Conservation (phyloP, 352 stramenopile species). For the Pythium brachiatum region DNA sequence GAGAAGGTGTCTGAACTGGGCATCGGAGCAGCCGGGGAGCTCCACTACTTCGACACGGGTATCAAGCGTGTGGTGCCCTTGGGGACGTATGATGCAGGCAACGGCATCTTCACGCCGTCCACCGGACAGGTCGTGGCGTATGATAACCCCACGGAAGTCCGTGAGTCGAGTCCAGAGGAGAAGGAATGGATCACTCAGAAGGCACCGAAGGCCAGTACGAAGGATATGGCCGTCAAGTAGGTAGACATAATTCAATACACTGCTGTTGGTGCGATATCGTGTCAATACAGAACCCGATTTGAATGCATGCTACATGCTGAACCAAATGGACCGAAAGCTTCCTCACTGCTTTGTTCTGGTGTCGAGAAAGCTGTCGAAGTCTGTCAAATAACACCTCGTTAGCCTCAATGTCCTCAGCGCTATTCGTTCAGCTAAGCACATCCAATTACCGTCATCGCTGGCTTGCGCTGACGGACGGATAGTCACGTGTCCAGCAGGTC, state of each 20-base stretch:
- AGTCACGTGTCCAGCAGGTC: conserved; percentile 5
- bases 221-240: conserved; percentile 68
- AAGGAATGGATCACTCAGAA: conserved; percentile 55
- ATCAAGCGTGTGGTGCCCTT: conserved; percentile 62
- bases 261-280: background rate
- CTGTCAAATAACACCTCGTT: conserved; percentile 17
- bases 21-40: conserved; percentile 51
- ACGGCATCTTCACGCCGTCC: conserved; percentile 70
- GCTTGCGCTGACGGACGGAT: conserved; percentile 33
- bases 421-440: no score
- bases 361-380: conserved; percentile 52
- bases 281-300: background rate
- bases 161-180: conserved; percentile 49
- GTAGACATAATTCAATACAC: background rate
- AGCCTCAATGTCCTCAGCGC: background rate
- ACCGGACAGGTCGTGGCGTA: conserved; percentile 50
- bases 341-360: conserved; percentile 28
- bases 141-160: conserved; percentile 49
- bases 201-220: conserved; percentile 66
- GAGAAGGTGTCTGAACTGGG: conserved; percentile 55
- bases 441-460: conserved; percentile 41
- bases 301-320: background rate
- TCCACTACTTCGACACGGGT: conserved; percentile 73
- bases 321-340: background rate
- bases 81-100: conserved; percentile 72